Evolutionary conservation across 148 eudicot genomes (phyloP), one percentile per base, ranked within the genome.

Genomic region (Diospyros kaki): DNA sequence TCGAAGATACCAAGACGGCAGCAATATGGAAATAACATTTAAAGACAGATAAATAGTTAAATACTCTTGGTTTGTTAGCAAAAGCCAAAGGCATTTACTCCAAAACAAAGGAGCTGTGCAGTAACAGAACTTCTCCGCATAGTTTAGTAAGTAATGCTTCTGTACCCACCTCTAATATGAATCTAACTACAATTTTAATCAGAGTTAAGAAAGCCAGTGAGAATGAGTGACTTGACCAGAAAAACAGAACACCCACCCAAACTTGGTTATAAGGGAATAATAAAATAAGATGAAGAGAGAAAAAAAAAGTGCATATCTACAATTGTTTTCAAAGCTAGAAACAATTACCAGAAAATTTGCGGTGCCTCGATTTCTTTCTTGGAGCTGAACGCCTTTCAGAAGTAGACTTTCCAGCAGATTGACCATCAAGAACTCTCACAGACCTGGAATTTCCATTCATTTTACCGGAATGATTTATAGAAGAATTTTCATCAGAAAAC

Each of bases 301-400:
- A 59, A 58, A n/a, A 11, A n/a, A 38, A 41, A 4, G 9, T 42
- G 13, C 18, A 40, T 42, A 15, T 14, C 11, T 40, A 42, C 1
- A 13, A 70, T 55, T 12, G 5, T n/a, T 1, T 54, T 15, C 17
- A 53, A 14, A 78, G 28, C 9, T 66, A 56, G 38, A 68, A 43
- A 66, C 50, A 50, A n/a, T 78, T 80, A 90, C 94, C 85, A 73
- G 90, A 87, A 78, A 68, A 83, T 78, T 83, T 93, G 28, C 78
- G 96, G 62, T 80, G 92, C 79, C 79, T 92, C 58, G 85, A 65
- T 77, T 77, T 91, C 88, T 77, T 92, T 78, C 86, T 92, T 69
- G 91, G 73, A 53, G 44, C 64, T 15, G 82, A 58, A 68, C 64
- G 89, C 81, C 76, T 87, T 69, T 73, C 86, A 58, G 88, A 74